Evolutionary conservation across 164 flowering plant genomes (phyloP), one percentile per base, ranked within the genome.

Genomic region (Vitis amurensis): DNA sequence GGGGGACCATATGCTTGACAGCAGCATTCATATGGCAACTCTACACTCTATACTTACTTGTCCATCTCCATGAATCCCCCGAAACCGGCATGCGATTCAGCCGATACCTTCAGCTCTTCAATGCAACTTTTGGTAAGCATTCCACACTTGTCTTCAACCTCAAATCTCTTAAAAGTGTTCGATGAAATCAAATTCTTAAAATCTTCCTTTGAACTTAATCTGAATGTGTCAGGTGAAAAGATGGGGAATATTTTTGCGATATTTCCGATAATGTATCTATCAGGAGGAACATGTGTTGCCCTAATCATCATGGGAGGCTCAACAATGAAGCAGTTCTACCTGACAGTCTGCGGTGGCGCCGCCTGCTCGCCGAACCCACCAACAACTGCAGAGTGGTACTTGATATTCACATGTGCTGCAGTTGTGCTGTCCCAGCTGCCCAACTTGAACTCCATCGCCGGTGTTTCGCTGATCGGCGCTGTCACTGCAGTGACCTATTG

Each of bases 1-100:
- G 95, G 95, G 98, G 93, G 3, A 74, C 85, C 19, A 69, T 84
- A 69, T 7, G 73, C 70, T 69, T 91, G 76, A 69, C 83, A 8
- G 4, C 81, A 12, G 88, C 80, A 10, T 91, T 88, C 68, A 23
- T 77, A 11, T 91, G 97, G 97, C 92, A 89, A 62, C 86, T 89
- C 27, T 91, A 91, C 82, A 91, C 97, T 2, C 72, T 78, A 0
- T 85, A 84, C 80, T 64, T 89, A 14, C 77, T 88, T 8, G 82
- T 88, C n/a, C 85, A 81, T 19, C 92, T 91, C 50, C 97, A 91
- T 63, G 97, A 91, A 74, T 69, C 77, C 13, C 63, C 73, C 0
- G 82, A 77, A 19, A 64, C 79, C 2, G 93, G 91, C 1, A 72
- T 75, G 4, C 91, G 97, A 13, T 88, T 82, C 80, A 81, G 86